A percentile compares a stretch with the other conserved stretches of the same genome.
phyloP scores from a whole-genome alignment of 139 green algal species.

The Klebsormidium nitens region DNA sequence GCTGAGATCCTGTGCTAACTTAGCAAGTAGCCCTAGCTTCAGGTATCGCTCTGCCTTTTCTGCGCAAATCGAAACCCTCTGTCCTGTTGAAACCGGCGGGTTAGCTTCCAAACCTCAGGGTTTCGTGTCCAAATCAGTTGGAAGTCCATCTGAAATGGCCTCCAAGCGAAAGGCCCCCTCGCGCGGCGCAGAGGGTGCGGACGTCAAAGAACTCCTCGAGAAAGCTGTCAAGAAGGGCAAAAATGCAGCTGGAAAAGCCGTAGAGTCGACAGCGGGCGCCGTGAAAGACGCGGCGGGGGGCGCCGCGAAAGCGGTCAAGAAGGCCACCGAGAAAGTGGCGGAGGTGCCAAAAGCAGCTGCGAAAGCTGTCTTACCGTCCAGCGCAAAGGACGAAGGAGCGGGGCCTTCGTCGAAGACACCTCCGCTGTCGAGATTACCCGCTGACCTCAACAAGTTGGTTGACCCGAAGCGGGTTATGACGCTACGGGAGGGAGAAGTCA shows the following conservation, averaged over 20 bases:
- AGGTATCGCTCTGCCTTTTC: no score
- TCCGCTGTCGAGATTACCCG: not conserved
- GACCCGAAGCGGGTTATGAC: not conserved
- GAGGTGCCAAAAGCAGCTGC: not conserved
- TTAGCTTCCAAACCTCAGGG: no score
- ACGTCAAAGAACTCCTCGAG: not conserved
- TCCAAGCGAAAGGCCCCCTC: not conserved
- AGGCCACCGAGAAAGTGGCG: not conserved
- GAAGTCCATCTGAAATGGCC: not conserved
- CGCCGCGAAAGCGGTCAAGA: no score
- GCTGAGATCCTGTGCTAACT: no score
- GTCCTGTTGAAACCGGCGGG: not conserved
- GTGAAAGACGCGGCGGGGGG: no score
- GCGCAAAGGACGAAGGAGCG: not conserved
- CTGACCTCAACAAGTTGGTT: not conserved
- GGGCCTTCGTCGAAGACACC: not conserved
- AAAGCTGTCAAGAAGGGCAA: not conserved
- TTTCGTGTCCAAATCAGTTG: no score
- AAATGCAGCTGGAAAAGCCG: not conserved
- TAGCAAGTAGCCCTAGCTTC: no score
- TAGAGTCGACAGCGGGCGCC: no score
- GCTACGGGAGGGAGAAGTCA: not conserved
- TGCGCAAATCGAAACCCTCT: not conserved
- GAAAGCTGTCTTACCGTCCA: not conserved
- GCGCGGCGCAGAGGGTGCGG: not conserved